Base-by-base conservation (phyloP, 305 asterid genomes). In the Rubia peregrina region DNA sequence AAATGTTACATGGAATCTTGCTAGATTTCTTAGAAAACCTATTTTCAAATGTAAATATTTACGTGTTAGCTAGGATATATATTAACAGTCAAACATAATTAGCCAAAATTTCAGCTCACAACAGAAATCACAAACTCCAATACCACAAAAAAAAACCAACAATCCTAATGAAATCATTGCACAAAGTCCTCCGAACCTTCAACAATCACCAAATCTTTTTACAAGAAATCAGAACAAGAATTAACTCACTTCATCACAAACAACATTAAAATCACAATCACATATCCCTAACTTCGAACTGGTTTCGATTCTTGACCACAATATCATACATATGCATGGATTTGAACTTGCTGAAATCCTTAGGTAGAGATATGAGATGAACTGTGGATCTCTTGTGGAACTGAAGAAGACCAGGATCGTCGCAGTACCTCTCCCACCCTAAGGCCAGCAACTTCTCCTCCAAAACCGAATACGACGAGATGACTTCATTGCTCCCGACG, bases 291-390 rank as follows among this genome's bases (percentile, higher is more conserved):
- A 90, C 98, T 85, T 87, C 89, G 49, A 92, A 92, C 61, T 78
- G 86, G 62, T 87, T 83, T 14, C 95, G 91, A 76, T 90, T 92
- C 87, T 92, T 92, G 72, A 90, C 95, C 16, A 90, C 95, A 69
- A 92, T 88, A 74, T 90, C 98, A 21, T 77, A 92, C 98, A 92
- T 92, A 78, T 92, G 96, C 81, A 92, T 85, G 85, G 96, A 85
- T 61, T 87, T 92, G 82, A 92, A 84, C 85, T 70, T 90, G 79
- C 55, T 86, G 84, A 92, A 90, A n/a, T 92, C 91, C 74, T 69
- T 90, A 0, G 98, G 98, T 46, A 92, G 95, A 24, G 96, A 92
- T 51, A 92, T 88, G 21, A 92, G 92, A 72, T 92, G 87, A 59
- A 85, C 81, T 0, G 97, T 82, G 49, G 96, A 88, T 56, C 85